Evolutionary conservation across 2,329 filamentous ascomycete genomes (phyloP).

Genomic region (Endothia cerciana): DNA sequence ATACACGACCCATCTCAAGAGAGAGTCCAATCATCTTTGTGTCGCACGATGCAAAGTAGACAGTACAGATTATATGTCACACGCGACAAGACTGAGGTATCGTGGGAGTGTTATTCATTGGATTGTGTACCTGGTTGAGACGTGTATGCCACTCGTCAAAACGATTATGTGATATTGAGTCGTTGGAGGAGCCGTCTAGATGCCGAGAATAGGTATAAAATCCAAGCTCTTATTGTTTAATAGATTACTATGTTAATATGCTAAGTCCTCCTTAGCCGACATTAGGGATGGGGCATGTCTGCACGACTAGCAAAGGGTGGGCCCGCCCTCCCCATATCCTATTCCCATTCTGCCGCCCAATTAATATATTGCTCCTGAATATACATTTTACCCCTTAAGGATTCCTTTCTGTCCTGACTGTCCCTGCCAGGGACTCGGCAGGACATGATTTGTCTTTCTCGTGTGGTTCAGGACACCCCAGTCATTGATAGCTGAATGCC

Average conservation of each 20-base stretch:
- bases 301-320: neutral
- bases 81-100: neutral
- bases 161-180: neutral
- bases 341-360: neutral
- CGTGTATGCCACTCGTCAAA: too few relatives aligned
- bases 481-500: neutral
- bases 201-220: too few relatives aligned
- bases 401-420: too few relatives aligned
- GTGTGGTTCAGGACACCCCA: neutral
- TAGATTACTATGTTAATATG: neutral
- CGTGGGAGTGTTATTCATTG: neutral
- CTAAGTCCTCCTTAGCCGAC: neutral
- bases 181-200: neutral
- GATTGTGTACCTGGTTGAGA: neutral
- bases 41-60: neutral
- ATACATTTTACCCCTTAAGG: neutral
- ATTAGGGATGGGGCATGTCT: neutral
- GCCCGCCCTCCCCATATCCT: neutral
- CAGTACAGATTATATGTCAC: neutral
- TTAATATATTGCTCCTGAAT: neutral
- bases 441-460: neutral
- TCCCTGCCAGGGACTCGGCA: neutral
- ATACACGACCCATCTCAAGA: neutral
- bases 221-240: neutral
- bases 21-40: neutral